Evolutionary conservation across 1,284 basidiomycete species (phyloP), one percentile per base, ranked within the genome.

Genomic region (Ceratobasidium sp.): DNA sequence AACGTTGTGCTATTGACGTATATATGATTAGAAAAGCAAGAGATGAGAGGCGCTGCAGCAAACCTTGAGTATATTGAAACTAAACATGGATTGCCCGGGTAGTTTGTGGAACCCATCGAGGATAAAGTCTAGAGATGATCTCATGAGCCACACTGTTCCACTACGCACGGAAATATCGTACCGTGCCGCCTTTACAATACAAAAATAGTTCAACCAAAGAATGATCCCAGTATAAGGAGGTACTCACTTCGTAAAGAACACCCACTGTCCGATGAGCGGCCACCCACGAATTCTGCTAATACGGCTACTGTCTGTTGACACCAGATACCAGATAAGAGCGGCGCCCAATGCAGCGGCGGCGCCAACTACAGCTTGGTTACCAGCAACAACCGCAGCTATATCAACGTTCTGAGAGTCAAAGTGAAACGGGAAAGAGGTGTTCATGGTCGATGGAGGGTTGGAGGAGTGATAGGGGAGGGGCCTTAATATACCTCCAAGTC

Each of bases 201-300:
- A 16, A 2, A 14, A 3, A 20, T 23, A 2, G 18, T 8, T 16
- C 62, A n/a, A 12, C 20, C n/a, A 27, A 23, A 5, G n/a, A 44
- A 3, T n/a, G 20, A 44, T 8, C 5, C 10, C 10, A 41, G 38
- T 41, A 41, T 41, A 10, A 10, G 5, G 33, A 5, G 2, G 5
- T 33, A 30, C 46, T 52, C n/a, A 74, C 71, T 27, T 64, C 10
- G 71, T 74, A 35, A 74, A 74, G 38, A 74, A 74, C 20, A 2
- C 46, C 71, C 71, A 74, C 5, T 74, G 71, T 12, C 71, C 71
- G 16, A 74, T 64, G 1, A 74, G 8, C 6, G 71, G 71, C 71
- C 71, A 74, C 8, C 71, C 71, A 10, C 59, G 60, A 8, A 62
- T n/a, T 35, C n/a, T 44, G 18, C 64, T 65, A 27, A 74, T 52